phyloP scores from a whole-genome alignment of 257 asterid species.

The Primulina huaijiensis region DNA sequence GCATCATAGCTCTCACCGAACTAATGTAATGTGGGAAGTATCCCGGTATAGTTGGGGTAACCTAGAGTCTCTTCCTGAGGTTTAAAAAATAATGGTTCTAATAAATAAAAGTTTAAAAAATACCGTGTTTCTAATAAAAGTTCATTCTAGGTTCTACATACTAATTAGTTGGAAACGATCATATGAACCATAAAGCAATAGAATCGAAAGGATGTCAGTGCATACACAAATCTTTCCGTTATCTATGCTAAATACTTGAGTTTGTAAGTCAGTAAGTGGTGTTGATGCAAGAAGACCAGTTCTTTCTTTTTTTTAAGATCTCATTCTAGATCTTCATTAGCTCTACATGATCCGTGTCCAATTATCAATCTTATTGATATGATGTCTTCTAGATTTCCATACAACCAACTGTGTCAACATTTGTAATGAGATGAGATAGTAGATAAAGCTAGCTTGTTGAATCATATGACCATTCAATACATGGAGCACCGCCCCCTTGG shows the following conservation, averaged over 20 bases:
- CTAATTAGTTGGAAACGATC: slow-evolving; percentile 28
- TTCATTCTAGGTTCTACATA: slow-evolving; percentile 13
- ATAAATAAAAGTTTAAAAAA: slow-evolving; percentile 27
- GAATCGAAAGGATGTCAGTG: slow-evolving; percentile 41
- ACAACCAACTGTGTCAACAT: slow-evolving; percentile 45
- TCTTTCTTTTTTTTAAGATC: slow-evolving; percentile 39
- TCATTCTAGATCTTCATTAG: slow-evolving; percentile 71
- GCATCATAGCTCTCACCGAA: not conserved
- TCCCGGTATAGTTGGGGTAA: not conserved
- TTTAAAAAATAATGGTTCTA: slow-evolving; percentile 26
- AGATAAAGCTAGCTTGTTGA: not conserved
- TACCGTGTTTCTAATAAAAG: slow-evolving; percentile 20
- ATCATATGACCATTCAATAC: slow-evolving; percentile 28
- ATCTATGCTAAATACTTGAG: slow-evolving; percentile 53
- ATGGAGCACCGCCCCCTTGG: slow-evolving; percentile 48
- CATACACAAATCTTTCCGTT: slow-evolving; percentile 34
- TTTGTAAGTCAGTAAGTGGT: slow-evolving; percentile 20
- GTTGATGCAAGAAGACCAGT: slow-evolving; percentile 21
- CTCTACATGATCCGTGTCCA: slow-evolving; percentile 39
- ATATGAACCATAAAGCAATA: slow-evolving; percentile 32
- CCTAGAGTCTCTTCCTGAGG: slow-evolving; percentile 16
- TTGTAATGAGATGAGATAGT: slow-evolving; percentile 9
- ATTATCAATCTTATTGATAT: slow-evolving; percentile 48
- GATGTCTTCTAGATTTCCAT: slow-evolving; percentile 32
- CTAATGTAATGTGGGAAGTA: not conserved